A percentile compares a stretch with the other conserved stretches of the same genome.
phyloP scores from a whole-genome alignment of 2,329 filamentous ascomycete species.

The Lachnellula cervina region DNA sequence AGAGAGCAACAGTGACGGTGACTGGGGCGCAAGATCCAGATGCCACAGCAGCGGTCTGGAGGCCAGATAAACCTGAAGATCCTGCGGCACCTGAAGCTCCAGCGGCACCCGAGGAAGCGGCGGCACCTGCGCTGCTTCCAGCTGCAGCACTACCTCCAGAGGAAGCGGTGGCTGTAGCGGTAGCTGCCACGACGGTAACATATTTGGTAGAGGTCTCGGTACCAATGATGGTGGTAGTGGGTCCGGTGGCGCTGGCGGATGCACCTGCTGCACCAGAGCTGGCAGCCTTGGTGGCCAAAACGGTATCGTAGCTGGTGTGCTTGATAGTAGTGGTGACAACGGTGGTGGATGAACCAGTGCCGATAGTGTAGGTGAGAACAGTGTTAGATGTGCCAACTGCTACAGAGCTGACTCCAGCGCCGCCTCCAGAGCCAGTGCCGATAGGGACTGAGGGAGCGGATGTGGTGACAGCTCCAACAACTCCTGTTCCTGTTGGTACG shows the following conservation, averaged over 20 bases:
- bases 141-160: background rate
- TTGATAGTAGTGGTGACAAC: conserved; percentile 41
- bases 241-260: background rate
- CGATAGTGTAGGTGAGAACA: conserved; percentile 38
- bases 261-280: background rate
- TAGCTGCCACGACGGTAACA: conserved; percentile 19
- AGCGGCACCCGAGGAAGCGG: background rate
- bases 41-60: background rate
- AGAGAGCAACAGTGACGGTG: conserved; percentile 26
- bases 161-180: background rate
- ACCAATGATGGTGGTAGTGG: conserved; percentile 15
- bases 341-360: conserved; percentile 38
- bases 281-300: conserved; percentile 22
- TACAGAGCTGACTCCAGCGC: background rate
- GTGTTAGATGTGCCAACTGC: conserved; percentile 12
- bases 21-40: conserved; percentile 13
- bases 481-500: background rate
- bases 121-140: conserved; percentile 6
- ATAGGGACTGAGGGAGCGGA: conserved; percentile 5
- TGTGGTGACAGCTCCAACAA: background rate
- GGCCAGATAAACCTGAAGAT: background rate
- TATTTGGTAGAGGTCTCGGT: conserved; percentile 21
- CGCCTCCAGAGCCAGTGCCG: conserved; percentile 4
- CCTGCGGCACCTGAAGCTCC: background rate
- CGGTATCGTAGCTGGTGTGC: conserved; percentile 33